Base-by-base conservation (phyloP, 2,329 filamentous ascomycete genomes). In the Fusarium lyarnte region DNA sequence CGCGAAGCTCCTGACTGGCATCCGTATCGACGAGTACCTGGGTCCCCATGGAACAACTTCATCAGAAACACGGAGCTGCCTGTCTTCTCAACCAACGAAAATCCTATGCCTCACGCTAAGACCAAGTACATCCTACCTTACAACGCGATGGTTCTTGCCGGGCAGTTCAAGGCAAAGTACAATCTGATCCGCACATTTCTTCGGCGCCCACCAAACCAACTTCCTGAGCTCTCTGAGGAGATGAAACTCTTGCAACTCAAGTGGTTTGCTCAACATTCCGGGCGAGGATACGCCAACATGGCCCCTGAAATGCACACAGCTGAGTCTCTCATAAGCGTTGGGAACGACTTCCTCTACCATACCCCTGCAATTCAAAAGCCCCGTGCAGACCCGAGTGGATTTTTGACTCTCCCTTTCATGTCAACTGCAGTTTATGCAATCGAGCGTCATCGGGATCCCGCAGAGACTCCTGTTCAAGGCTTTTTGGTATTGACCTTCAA, bases 21-120 rank as follows among this genome's bases (percentile, higher is more conserved):
- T 31, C 76, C 76, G 23, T 70, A 70, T 45, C 52, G 66, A 55
- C 43, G 43, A 17, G 53, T 72, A 3, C 74, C 74, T 14, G 76
- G 76, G 8, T 75, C 74, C 14, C 59, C 69, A 23, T 77, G 76
- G 76, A 77, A 77, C 59, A 75, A 73, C 35, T 76, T 69, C 47
- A 67, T 77, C 45, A 72, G 49, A 35, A 77, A 77, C 46, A 49
- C 41, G 23, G 36, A 46, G 6, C 41, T 49, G 19, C 52, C 66
- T 55, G 38, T 57, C 38, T 39, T 57, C 63, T 25, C 74, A 6
- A 43, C 41, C 41, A 11, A 36, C 23, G 25, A n/a, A 21, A 46
- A 21, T 21, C 17, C 8, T 14, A 9, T 27, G 25, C 25, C 25
- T 29, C 25, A 29, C 12, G 17, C 43, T 17, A 46, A 29, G 19